Evolutionary conservation across 1,284 basidiomycete species (phyloP), one percentile per base, ranked within the genome.

Genomic region (Neolentinus lepideus): DNA sequence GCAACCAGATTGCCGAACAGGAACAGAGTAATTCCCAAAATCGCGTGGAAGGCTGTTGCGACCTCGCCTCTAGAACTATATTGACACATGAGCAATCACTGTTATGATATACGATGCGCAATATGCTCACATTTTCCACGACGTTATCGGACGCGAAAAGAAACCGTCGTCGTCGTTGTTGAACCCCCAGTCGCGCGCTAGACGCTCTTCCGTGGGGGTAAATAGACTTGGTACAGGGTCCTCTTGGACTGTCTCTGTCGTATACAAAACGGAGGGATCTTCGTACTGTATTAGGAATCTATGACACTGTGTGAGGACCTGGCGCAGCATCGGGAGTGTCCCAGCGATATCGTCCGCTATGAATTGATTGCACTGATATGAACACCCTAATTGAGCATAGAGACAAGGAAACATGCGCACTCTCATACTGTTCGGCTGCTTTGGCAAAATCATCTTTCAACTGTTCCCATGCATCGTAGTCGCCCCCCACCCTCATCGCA

Each of bases 251-350:
- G 31, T 59, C 56, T 26, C 33, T 52, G 58, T 61, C 43, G 67
- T 54, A 60, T 74, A 81, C 46, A 85, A 67, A 14, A 73, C 65
- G 22, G 80, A 80, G 0, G 82, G 83, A 61, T 86, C 83, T 12
- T 75, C 71, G 61, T 80, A 78, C 29, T 70, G 66, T 29, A 72
- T 60, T 54, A 84, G 71, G 58, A 84, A 80, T 33, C 80, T 76
- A 64, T 83, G 79, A 64, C 81, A 85, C 66, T 85, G 83, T 60
- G 84, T 81, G 3, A 86, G 76, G 54, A 86, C 80, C 3, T 78
- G 83, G 38, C 83, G 75, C 43, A 86, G 67, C 3, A 83, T 71
- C 0, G 80, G 75, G 3, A 83, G 68, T 1, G 80, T 76, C 56
- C 80, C 76, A 31, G 65, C 58, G 19, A 72, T 63, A 55, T 79